Evolutionary conservation across 202 grass and related monocot species (phyloP).

Genomic region (Dendrocalamus latiflorus): DNA sequence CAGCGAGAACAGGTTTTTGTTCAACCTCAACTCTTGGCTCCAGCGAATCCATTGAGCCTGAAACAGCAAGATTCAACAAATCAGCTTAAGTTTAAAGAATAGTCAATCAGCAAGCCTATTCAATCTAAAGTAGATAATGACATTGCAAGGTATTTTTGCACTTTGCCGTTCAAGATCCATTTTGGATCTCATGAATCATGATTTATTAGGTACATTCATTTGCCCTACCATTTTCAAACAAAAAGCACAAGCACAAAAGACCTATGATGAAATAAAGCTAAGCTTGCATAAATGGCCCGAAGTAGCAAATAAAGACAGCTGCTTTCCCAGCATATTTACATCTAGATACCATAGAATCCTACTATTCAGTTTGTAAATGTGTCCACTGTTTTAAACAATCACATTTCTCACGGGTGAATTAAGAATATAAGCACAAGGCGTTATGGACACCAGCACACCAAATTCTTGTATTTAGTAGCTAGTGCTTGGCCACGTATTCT

Average conservation of each 20-base stretch:
- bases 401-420: neutral
- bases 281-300: too few species aligned
- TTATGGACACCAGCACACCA: neutral
- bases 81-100: neutral
- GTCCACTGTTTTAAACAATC: neutral
- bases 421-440: neutral
- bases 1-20: too few species aligned
- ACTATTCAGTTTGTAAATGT: neutral
- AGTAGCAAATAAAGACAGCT: too few species aligned
- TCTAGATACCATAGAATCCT: neutral
- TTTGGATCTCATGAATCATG: neutral
- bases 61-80: slow-evolving; percentile 2
- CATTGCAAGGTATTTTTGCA: neutral
- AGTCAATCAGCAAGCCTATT: neutral
- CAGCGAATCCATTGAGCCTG: slow-evolving; percentile 59
- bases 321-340: neutral
- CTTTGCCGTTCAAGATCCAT: neutral
- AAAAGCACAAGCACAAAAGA: neutral
- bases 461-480: neutral
- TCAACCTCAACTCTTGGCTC: too few species aligned
- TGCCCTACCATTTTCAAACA: neutral
- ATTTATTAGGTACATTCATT: neutral
- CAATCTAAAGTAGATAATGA: neutral
- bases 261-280: neutral
- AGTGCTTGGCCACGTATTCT: neutral